Conservation (phyloP, 495 filamentous ascomycete species). For the Pseudevernia furfuracea region DNA sequence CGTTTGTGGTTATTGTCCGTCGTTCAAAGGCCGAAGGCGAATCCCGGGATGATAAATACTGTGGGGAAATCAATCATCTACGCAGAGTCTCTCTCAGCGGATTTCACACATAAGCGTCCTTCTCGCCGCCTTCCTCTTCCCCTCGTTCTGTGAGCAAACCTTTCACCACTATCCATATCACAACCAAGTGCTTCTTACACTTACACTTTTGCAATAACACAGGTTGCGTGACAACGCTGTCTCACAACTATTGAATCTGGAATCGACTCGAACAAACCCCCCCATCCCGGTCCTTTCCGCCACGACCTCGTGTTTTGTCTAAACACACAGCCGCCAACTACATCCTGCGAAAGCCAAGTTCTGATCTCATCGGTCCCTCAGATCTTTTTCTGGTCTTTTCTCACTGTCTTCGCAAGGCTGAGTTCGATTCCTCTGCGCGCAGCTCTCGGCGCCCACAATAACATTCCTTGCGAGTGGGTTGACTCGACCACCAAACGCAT, state of each 20-base stretch:
- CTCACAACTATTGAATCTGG: background rate
- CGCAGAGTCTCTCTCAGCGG: background rate
- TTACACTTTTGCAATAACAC: background rate
- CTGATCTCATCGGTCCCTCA: conserved; percentile 7
- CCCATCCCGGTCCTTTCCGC: conserved; percentile 5
- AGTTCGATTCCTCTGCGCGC: conserved; percentile 9
- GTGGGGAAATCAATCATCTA: background rate
- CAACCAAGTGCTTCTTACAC: background rate
- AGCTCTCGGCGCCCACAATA: background rate
- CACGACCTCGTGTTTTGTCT: conserved; percentile 5
- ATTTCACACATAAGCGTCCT: background rate
- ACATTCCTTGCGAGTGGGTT: conserved; percentile 15
- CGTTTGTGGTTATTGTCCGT: background rate
- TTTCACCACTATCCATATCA: background rate
- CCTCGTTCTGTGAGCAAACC: background rate
- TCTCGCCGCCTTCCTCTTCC: background rate
- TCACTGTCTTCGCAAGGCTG: background rate
- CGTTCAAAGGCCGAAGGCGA: background rate
- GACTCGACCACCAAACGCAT: conserved; percentile 21
- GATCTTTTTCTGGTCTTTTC: background rate
- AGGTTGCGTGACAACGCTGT: background rate
- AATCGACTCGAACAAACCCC: background rate
- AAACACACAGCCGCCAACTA: conserved; percentile 9
- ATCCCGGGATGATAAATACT: background rate
- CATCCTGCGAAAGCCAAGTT: conserved; percentile 5